Evolutionary conservation across 768 basidiomycete species (phyloP), one percentile per base, ranked within the genome.

Genomic region (Strobilomyces confusus): DNA sequence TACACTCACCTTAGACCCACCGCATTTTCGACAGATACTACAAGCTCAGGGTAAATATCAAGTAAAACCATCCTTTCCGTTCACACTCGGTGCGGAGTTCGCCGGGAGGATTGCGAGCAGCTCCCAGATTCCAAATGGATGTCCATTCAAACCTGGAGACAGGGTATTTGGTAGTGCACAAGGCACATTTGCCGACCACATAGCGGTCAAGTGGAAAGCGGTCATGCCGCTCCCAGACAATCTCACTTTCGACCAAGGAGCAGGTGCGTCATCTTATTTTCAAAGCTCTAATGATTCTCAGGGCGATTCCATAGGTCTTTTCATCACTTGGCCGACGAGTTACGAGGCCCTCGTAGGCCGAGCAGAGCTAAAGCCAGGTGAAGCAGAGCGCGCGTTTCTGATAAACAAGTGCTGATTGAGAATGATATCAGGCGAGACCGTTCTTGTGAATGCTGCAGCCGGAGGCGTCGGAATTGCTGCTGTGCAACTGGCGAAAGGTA

Each of bases 391-490:
- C 36, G 46, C 33, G 2, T 34, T 8, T 47, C 17, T 38, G 34
- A 40, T 51, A 25, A 49, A 48, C 19, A 12, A 23, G n/a, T n/a
- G 46, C 57, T 64, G 19, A 59, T 48, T 32, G 23, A 26, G 26
- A 22, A 23, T 20, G 49, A 43, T 15, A 44, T 38, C 32, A 89
- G 89, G 89, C 20, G 95, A 98, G 72, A 93, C 87, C 82, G 82
- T 97, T 4, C 82, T 99, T 3, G 86, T 98, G 5, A 92, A 92
- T 46, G 95, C 94, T 8, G 90, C 91, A n/a, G 95, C 95, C 1
- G 95, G 95, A 4, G 95, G 94, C 13, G 94, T 98, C 5, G 95
- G 95, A 0, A 84, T 95, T 47, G 84, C 86, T 7, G 95, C 95
- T 8, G 84, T 94, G 17, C 95, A 98, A 66, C 78, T 98, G 49